phyloP scores from a whole-genome alignment of 2,329 filamentous ascomycete species.

The Neodidymelliopsis sp. region DNA sequence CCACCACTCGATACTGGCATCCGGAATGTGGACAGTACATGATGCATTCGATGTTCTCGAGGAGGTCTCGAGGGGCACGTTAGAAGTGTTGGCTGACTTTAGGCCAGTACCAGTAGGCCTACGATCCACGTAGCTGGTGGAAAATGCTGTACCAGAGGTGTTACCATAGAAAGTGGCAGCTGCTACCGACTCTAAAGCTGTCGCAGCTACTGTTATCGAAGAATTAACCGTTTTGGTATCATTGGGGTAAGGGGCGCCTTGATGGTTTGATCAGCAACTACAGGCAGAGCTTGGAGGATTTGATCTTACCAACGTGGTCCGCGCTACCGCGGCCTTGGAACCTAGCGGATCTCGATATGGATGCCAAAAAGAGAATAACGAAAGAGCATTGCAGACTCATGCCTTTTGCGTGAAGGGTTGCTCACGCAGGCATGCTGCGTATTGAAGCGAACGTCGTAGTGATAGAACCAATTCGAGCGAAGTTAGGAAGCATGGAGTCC shows the following conservation, averaged over 20 bases:
- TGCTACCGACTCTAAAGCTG: neutral
- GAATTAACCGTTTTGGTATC: constrained; percentile 21
- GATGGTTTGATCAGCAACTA: constrained; percentile 40
- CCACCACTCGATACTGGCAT: constrained; percentile 45
- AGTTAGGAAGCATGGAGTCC: constrained; percentile 21
- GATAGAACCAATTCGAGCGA: constrained; percentile 21
- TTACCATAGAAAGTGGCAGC: neutral
- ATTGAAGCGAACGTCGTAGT: constrained; percentile 28
- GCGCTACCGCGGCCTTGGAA: constrained; percentile 33
- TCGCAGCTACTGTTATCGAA: constrained; percentile 3
- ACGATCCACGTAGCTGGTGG: neutral
- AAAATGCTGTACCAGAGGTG: neutral
- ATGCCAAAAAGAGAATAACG: constrained; percentile 26
- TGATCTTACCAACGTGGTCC: constrained; percentile 33
- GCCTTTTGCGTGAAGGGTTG: constrained; percentile 26
- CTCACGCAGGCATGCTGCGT: constrained; percentile 29
- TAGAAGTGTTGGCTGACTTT: neutral
- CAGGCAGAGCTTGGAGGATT: constrained; percentile 23
- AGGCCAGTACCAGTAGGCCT: neutral
- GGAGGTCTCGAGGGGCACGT: neutral
- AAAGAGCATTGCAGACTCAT: constrained; percentile 25
- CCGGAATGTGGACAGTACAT: constrained; percentile 47
- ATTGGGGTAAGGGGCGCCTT: constrained; percentile 41
- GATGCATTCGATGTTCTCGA: constrained; percentile 20
- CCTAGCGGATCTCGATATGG: constrained; percentile 24